Percentiles rank a stretch among this genome's conserved stretches.
Conservation (phyloP, 1,139 yeast species). For the Debaryomyces robertsiae region DNA sequence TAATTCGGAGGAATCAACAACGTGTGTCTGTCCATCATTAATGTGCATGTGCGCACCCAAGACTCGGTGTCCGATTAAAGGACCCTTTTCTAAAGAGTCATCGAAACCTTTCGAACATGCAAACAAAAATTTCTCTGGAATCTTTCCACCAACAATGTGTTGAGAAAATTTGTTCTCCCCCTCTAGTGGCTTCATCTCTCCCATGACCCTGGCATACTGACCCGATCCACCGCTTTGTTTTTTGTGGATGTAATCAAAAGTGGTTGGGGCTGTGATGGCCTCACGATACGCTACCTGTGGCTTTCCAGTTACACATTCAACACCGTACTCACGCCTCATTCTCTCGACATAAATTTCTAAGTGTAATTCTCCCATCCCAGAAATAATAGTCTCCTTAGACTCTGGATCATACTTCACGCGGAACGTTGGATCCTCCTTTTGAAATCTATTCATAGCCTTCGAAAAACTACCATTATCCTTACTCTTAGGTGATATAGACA, state of each 20-base stretch:
- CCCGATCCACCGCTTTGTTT: constrained; percentile 99
- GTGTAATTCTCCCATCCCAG: constrained; percentile 99
- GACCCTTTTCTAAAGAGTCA: constrained; percentile 95
- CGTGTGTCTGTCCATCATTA: constrained; percentile 96
- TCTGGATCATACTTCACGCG: constrained; percentile 88
- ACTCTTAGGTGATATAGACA: constrained; percentile 84
- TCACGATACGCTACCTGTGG: constrained; percentile 99
- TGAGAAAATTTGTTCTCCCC: constrained; percentile 77
- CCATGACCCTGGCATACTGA: constrained; percentile 97
- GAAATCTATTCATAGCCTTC: constrained; percentile 95
- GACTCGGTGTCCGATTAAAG: constrained; percentile 91
- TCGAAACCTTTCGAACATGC: constrained; percentile 97
- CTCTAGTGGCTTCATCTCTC: constrained; percentile 68
- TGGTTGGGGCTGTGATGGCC: constrained; percentile 71
- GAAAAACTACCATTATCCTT: constrained; percentile 87
- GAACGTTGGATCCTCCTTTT: constrained; percentile 98
- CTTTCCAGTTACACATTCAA: constrained; percentile 92
- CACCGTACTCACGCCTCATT: constrained; percentile 96
- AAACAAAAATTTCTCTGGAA: constrained; percentile 88
- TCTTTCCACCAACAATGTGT: constrained; percentile 94
- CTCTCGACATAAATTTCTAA: constrained; percentile 96
- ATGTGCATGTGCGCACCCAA: constrained; percentile 91
- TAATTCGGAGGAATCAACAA: constrained; percentile 95
- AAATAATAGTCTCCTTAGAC: constrained; percentile 92
- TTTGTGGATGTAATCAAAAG: constrained; percentile 95